These are phyloP conservation scores for Fagopyrum esculentum DNA, from an alignment of 148 eudicot species.

Conservation along the genomic window DNA sequence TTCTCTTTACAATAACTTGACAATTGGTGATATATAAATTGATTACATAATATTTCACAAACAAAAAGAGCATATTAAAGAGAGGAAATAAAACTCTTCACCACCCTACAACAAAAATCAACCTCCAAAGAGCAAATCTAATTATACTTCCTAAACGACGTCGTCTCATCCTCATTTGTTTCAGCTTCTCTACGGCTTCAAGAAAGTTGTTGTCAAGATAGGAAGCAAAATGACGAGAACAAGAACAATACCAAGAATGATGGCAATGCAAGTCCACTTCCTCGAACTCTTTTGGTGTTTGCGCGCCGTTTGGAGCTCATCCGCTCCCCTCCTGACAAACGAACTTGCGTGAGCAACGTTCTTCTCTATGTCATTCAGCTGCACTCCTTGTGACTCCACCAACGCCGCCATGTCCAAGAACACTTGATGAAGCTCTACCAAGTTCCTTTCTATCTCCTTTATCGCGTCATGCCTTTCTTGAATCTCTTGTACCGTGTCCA, in stretches of 20 bases:
- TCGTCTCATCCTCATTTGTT: too few relatives aligned
- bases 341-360: slow-evolving; percentile 66
- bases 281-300: slow-evolving; percentile 53
- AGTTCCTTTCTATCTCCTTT: slow-evolving; percentile 63
- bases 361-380: slow-evolving; percentile 59
- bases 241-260: slow-evolving; percentile 28
- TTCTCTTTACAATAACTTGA: too few relatives aligned
- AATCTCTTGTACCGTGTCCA: slow-evolving; percentile 76
- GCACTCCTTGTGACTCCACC: slow-evolving; percentile 79
- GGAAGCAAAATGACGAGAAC: slow-evolving; percentile 32
- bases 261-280: slow-evolving; percentile 45
- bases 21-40: too few relatives aligned
- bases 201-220: slow-evolving; percentile 24
- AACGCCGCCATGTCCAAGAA: slow-evolving; percentile 81
- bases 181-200: neutral
- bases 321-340: slow-evolving; percentile 51
- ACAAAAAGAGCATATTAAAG: too few relatives aligned
- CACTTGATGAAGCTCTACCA: slow-evolving; percentile 66
- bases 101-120: too few relatives aligned
- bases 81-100: too few relatives aligned
- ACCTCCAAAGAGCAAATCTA: too few relatives aligned
- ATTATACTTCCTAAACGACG: too few relatives aligned
- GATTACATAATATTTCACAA: too few relatives aligned
- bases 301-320: slow-evolving; percentile 43
- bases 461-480: slow-evolving; percentile 73